These are phyloP conservation scores for Ophiostoma piceae DNA, from an alignment of 2,329 filamentous ascomycete species.

Conservation along the genomic window DNA sequence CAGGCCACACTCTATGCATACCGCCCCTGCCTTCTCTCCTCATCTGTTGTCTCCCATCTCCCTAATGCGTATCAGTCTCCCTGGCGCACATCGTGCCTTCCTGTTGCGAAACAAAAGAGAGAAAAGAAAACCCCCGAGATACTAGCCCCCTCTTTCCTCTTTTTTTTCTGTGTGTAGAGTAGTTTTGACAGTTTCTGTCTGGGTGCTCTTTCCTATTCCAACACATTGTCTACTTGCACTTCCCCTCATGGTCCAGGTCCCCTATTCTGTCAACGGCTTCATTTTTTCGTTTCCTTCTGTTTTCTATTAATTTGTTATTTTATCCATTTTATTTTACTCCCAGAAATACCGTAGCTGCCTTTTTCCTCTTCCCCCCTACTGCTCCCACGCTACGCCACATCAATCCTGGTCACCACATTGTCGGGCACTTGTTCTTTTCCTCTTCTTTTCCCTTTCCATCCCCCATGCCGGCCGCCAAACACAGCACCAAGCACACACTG, in stretches of 20 bases:
- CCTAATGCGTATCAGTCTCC: constrained; percentile 7
- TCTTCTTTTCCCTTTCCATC: constrained; percentile 9
- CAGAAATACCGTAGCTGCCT: neutral
- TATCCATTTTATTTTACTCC: too few relatives aligned
- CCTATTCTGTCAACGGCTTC: neutral
- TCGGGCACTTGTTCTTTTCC: neutral
- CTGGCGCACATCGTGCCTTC: constrained; percentile 5
- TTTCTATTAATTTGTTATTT: neutral
- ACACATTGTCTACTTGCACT: neutral
- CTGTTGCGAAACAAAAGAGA: neutral
- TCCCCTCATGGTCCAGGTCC: neutral
- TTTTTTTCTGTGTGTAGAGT: neutral
- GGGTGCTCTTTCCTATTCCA: neutral
- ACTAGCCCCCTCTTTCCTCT: neutral
- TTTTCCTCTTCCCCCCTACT: constrained; percentile 3
- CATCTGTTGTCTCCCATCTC: neutral
- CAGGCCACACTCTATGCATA: neutral
- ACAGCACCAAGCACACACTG: neutral
- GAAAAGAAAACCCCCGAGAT: neutral
- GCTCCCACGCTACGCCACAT: neutral
- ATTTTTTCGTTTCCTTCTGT: neutral
- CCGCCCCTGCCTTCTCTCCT: neutral
- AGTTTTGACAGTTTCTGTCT: neutral
- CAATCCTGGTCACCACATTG: constrained; percentile 16
- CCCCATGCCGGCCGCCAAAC: neutral